phyloP scores from a whole-genome alignment of 345 rosid species.

The Rhodamnia rubescens region DNA sequence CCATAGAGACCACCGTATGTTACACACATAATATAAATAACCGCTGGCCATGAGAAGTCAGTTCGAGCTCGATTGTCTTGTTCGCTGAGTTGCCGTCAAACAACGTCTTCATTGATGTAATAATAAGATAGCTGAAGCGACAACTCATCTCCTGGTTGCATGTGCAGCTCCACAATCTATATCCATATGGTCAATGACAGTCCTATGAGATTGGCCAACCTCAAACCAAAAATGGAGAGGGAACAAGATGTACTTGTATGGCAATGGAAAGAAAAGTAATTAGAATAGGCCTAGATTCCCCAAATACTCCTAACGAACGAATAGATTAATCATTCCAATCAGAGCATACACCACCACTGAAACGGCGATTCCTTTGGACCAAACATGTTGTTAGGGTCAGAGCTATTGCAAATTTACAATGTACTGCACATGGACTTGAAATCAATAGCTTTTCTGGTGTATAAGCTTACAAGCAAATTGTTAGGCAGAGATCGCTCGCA shows the following conservation, averaged over 20 bases:
- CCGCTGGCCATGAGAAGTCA: background rate
- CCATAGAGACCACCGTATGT: background rate
- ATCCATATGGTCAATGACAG: background rate
- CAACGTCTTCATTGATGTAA: background rate
- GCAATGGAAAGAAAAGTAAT: background rate
- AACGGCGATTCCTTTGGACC: background rate
- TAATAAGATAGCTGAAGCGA: background rate
- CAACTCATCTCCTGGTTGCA: conserved; percentile 11
- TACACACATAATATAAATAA: background rate
- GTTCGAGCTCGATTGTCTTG: background rate
- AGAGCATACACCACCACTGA: background rate
- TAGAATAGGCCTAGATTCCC: background rate
- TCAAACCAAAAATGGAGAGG: background rate
- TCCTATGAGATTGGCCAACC: background rate
- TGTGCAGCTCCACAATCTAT: conserved; percentile 1
- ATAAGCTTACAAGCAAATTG: background rate
- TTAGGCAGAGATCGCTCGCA: background rate
- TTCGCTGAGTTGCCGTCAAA: background rate
- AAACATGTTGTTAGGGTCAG: background rate
- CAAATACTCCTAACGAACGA: background rate
- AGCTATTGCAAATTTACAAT: background rate
- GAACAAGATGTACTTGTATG: background rate
- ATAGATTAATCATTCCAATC: background rate
- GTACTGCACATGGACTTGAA: background rate
- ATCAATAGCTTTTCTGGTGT: background rate